phyloP scores from a whole-genome alignment of 2,329 filamentous ascomycete genomes.

The Clarireedia sp. region DNA sequence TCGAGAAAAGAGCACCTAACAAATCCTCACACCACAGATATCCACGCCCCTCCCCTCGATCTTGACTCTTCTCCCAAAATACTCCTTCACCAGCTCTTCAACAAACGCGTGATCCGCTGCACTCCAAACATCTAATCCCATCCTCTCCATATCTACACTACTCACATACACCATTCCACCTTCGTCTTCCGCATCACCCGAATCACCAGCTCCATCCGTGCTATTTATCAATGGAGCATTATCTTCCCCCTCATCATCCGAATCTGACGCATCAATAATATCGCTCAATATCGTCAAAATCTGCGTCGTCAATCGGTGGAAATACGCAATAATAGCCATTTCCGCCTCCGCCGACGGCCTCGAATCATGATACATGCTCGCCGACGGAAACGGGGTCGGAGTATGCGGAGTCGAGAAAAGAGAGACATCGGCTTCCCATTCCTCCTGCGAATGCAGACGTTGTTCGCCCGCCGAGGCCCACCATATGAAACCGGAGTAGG shows the following conservation, averaged over 20 bases:
- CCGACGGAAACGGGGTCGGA: neutral
- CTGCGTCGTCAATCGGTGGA: constrained; percentile 65
- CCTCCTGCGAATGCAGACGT: constrained; percentile 50
- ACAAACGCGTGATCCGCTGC: constrained; percentile 62
- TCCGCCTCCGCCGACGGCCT: constrained; percentile 39
- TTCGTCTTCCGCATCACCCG: constrained; percentile 42
- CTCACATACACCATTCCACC: constrained; percentile 44
- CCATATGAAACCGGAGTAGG: constrained; percentile 81
- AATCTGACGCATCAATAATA: constrained; percentile 43
- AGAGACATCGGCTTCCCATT: constrained; percentile 48
- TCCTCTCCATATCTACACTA: constrained; percentile 56
- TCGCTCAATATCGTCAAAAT: constrained; percentile 56
- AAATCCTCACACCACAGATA: constrained; percentile 66
- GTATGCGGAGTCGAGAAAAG: constrained; percentile 36
- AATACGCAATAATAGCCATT: constrained; percentile 70
- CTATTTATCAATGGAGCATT: constrained; percentile 2
- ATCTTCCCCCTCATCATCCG: constrained; percentile 31
- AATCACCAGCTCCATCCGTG: constrained; percentile 37
- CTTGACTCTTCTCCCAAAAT: constrained; percentile 56
- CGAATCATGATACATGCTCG: constrained; percentile 26
- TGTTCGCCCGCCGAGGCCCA: constrained; percentile 80
- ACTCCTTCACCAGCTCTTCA: constrained; percentile 50
- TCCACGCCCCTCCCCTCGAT: constrained; percentile 64
- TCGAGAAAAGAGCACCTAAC: constrained; percentile 32
- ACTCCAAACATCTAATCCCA: constrained; percentile 77